These are phyloP conservation scores for Zopfochytrium polystomum DNA, from an alignment of 371 early-diverging fungal genomes.

Conservation along the genomic window DNA sequence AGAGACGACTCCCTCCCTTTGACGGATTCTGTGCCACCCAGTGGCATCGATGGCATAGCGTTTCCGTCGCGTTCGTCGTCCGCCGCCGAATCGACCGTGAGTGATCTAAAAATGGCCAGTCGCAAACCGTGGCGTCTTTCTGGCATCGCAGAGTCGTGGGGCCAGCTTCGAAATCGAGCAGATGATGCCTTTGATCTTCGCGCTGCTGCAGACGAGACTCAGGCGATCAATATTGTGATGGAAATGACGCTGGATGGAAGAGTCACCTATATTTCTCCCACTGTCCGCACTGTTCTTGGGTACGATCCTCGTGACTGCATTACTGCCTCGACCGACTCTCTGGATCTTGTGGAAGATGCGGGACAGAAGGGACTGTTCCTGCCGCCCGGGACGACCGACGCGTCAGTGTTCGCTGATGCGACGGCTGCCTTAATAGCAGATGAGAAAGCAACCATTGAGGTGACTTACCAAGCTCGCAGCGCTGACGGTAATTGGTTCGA, in stretches of 20 bases:
- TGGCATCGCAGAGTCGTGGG: too few species aligned
- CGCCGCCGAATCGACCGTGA: too few species aligned
- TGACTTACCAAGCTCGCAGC: slow-evolving; percentile 63
- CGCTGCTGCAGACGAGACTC: slow-evolving; percentile 41
- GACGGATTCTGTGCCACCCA: too few species aligned
- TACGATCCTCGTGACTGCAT: slow-evolving; percentile 39
- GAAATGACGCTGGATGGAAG: slow-evolving; percentile 44
- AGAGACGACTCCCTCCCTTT: too few species aligned
- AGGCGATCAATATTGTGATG: slow-evolving; percentile 47
- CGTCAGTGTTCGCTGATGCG: slow-evolving; percentile 64
- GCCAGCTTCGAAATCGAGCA: not conserved
- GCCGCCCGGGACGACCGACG: slow-evolving; percentile 33
- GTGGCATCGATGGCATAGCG: too few species aligned
- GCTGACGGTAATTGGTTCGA: slow-evolving; percentile 54
- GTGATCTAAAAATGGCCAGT: too few species aligned
- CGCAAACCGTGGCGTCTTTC: too few species aligned
- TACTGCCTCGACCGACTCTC: not conserved
- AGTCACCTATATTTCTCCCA: slow-evolving; percentile 42
- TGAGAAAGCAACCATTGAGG: slow-evolving; percentile 72
- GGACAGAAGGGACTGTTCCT: slow-evolving; percentile 31
- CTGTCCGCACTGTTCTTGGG: slow-evolving; percentile 43
- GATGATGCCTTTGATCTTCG: slow-evolving; percentile 33
- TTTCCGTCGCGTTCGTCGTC: too few species aligned
- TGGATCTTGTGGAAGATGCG: slow-evolving; percentile 33
- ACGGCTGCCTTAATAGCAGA: slow-evolving; percentile 65